Percentiles rank a stretch among this genome's conserved stretches.
Conservation (phyloP, 2,329 filamentous ascomycete genomes). For the Aureobasidium sp. region DNA sequence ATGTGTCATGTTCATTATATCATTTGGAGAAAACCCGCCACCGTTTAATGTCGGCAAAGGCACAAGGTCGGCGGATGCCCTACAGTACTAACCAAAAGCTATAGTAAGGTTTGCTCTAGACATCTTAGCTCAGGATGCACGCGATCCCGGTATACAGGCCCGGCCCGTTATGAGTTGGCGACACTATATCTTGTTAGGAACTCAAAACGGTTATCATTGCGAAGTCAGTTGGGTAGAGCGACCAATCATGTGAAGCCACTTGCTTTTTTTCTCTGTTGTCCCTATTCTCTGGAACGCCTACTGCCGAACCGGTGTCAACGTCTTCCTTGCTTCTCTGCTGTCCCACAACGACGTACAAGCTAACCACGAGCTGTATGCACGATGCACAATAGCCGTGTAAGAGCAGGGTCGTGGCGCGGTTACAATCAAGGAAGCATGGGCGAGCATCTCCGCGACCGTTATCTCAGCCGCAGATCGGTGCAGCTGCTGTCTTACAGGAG, state of each 20-base stretch:
- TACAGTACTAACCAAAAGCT: too few relatives aligned
- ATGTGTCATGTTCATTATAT: too few relatives aligned
- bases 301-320: slow-evolving; percentile 1
- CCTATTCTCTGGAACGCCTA: neutral
- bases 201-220: neutral
- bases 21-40: too few relatives aligned
- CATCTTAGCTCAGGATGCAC: too few relatives aligned
- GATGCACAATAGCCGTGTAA: neutral
- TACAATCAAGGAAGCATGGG: neutral
- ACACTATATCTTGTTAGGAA: neutral
- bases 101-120: too few relatives aligned
- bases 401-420: neutral
- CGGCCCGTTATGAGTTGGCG: neutral
- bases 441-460: slow-evolving; percentile 5
- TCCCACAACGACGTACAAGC: neutral
- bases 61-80: too few relatives aligned
- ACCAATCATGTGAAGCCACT: neutral
- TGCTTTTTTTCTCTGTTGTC: neutral
- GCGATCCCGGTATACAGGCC: neutral
- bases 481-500: neutral
- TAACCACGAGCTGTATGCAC: neutral
- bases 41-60: too few relatives aligned
- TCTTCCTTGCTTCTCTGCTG: neutral
- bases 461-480: neutral
- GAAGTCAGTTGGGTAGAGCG: too few relatives aligned